A percentile compares a stretch with the other conserved stretches of the same genome.
Evolutionary conservation across 768 basidiomycete species (phyloP).

Genomic region (Russula compacta): DNA sequence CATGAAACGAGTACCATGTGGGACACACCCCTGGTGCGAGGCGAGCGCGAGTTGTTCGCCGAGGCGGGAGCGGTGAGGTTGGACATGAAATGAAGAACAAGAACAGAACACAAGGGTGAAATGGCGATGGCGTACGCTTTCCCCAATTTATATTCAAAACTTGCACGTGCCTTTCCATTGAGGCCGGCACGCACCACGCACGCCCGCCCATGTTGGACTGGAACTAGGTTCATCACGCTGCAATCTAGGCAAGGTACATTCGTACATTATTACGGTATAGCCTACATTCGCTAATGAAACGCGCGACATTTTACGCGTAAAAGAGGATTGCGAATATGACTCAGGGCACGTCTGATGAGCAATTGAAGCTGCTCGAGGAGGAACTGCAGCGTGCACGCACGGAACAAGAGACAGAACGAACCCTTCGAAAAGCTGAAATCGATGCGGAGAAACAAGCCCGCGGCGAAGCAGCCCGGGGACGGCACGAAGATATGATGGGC

Average conservation of each 20-base stretch:
- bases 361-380: background rate
- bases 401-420: constrained; percentile 6
- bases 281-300: background rate
- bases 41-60: background rate
- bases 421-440: background rate
- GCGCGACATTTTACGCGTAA: background rate
- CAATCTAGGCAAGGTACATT: background rate
- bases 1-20: constrained; percentile 14
- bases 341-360: constrained; percentile 1
- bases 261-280: background rate
- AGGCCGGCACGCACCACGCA: too few species aligned
- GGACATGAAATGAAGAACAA: constrained; percentile 12
- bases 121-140: too few species aligned
- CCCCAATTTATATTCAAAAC: background rate
- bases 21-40: constrained; percentile 20
- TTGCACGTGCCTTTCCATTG: background rate
- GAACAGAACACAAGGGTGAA: too few species aligned
- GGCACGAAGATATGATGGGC: constrained; percentile 11
- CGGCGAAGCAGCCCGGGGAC: background rate
- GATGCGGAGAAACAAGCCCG: background rate
- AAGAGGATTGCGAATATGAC: constrained; percentile 1
- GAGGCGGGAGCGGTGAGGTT: background rate
- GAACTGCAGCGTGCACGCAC: constrained; percentile 10
- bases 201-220: too few species aligned
- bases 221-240: too few species aligned